A percentile compares a stretch with the other conserved stretches of the same genome.
Evolutionary conservation across 2,329 filamentous ascomycete genomes (phyloP).

Genomic region (Spiromastix sp.): DNA sequence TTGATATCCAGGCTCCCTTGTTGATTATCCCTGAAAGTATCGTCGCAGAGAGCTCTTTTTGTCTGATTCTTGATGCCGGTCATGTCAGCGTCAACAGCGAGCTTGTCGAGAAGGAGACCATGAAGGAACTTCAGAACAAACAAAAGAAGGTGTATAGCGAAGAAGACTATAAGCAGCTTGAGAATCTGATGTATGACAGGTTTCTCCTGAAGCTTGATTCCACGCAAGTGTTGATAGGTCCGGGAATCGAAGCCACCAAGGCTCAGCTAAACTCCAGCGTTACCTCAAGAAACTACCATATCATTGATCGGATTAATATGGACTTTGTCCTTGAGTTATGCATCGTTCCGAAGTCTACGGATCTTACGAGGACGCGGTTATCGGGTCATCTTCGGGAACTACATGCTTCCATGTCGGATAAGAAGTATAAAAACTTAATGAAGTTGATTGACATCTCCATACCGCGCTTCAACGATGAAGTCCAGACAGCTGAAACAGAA

Average conservation of each 20-base stretch:
- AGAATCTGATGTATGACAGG: slow-evolving; percentile 94
- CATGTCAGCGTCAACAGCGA: slow-evolving; percentile 92
- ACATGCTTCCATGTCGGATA: slow-evolving; percentile 83
- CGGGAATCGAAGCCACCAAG: slow-evolving; percentile 83
- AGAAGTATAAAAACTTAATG: slow-evolving; percentile 96
- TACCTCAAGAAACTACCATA: slow-evolving; percentile 63
- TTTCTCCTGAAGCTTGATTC: slow-evolving; percentile 89
- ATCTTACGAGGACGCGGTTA: slow-evolving; percentile 82
- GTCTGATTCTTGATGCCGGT: slow-evolving; percentile 89
- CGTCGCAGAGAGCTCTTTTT: slow-evolving; percentile 66
- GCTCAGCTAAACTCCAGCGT: slow-evolving; percentile 62
- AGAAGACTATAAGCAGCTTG: slow-evolving; percentile 76
- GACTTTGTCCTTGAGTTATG: slow-evolving; percentile 94
- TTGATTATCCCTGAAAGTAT: slow-evolving; percentile 96
- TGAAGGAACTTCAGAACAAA: slow-evolving; percentile 83
- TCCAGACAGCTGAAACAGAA: slow-evolving; percentile 24
- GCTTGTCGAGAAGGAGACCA: slow-evolving; percentile 79
- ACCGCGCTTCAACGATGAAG: slow-evolving; percentile 59
- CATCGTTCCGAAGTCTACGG: slow-evolving; percentile 90
- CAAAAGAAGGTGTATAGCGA: slow-evolving; percentile 80
- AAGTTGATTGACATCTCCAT: slow-evolving; percentile 90
- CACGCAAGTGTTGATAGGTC: slow-evolving; percentile 89
- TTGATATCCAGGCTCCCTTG: slow-evolving; percentile 89
- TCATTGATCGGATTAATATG: slow-evolving; percentile 95
- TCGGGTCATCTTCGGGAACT: slow-evolving; percentile 87